A percentile compares a stretch with the other conserved stretches of the same genome.
Evolutionary conservation across 306 rosid genomes (phyloP).

Genomic region (Quercus gilva): DNA sequence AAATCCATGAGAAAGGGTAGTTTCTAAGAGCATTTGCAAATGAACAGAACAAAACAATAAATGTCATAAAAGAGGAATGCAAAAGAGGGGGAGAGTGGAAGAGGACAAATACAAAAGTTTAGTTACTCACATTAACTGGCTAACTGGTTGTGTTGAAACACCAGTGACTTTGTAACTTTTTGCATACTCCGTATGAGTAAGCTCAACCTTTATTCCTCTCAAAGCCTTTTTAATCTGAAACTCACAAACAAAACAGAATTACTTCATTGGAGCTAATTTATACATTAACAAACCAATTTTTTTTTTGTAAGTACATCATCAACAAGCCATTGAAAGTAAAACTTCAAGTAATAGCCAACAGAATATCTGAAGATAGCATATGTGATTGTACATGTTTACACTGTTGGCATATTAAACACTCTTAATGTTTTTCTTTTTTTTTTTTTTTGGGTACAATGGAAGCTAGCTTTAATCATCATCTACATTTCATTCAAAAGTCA

Average conservation of each 20-base stretch:
- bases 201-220: conserved; percentile 47
- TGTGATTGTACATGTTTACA: not conserved
- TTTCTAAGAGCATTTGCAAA: too few relatives aligned
- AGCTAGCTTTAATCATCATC: too few relatives aligned
- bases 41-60: too few relatives aligned
- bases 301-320: not conserved
- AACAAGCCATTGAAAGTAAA: not conserved
- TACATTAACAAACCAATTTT: too few relatives aligned
- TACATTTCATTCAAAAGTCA: not conserved
- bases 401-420: too few relatives aligned
- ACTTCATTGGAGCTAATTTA: not conserved
- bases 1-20: not conserved
- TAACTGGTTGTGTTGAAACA: conserved; percentile 39
- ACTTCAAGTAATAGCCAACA: too few relatives aligned
- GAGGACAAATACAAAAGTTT: not conserved
- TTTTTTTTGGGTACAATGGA: too few relatives aligned
- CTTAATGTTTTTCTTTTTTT: too few relatives aligned
- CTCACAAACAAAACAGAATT: not conserved
- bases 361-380: too few relatives aligned
- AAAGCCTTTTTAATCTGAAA: conserved; percentile 52
- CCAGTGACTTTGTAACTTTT: conserved; percentile 46
- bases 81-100: not conserved
- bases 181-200: not conserved
- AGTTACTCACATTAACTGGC: conserved; percentile 46
- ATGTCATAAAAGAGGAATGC: too few relatives aligned